A percentile compares a stretch with the other conserved stretches of the same genome.
These are phyloP conservation scores for Hanseniaspora singularis DNA, from an alignment of 805 yeast species.

Conservation along the genomic window DNA sequence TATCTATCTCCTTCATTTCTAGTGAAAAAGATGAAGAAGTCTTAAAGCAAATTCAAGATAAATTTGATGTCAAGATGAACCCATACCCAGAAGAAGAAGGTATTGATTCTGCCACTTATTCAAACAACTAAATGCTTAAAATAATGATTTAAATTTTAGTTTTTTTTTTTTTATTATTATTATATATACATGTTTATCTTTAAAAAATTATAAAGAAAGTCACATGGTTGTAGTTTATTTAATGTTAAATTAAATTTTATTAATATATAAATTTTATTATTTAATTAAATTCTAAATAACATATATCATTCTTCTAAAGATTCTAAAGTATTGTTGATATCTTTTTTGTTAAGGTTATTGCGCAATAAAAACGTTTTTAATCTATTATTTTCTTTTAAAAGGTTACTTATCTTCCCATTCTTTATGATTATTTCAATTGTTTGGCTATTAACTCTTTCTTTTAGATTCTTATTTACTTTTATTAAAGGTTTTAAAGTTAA, in stretches of 20 bases:
- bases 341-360: too few species aligned
- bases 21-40: slow-evolving; percentile 81
- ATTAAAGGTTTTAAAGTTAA: slow-evolving; percentile 18
- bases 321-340: too few species aligned
- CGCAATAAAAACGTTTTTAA: background rate
- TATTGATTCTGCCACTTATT: slow-evolving; percentile 92
- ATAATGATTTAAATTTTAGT: background rate
- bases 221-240: too few species aligned
- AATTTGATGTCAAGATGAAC: slow-evolving; percentile 90
- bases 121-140: slow-evolving; percentile 57
- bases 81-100: slow-evolving; percentile 91
- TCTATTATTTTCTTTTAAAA: slow-evolving; percentile 21
- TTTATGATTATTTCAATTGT: slow-evolving; percentile 34
- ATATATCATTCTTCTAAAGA: too few species aligned
- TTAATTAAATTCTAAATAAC: too few species aligned
- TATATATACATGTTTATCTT: too few species aligned
- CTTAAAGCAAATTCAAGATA: slow-evolving; percentile 82
- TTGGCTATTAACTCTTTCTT: slow-evolving; percentile 35
- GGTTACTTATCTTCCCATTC: slow-evolving; percentile 34
- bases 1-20: slow-evolving; percentile 82
- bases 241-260: too few species aligned
- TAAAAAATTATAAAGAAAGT: too few species aligned
- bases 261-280: too few species aligned
- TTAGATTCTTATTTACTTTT: slow-evolving; percentile 28
- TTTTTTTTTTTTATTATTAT: too few species aligned